Evolutionary conservation across 371 early-diverging fungal genomes (phyloP).

Genomic region (Mortierella sp.): DNA sequence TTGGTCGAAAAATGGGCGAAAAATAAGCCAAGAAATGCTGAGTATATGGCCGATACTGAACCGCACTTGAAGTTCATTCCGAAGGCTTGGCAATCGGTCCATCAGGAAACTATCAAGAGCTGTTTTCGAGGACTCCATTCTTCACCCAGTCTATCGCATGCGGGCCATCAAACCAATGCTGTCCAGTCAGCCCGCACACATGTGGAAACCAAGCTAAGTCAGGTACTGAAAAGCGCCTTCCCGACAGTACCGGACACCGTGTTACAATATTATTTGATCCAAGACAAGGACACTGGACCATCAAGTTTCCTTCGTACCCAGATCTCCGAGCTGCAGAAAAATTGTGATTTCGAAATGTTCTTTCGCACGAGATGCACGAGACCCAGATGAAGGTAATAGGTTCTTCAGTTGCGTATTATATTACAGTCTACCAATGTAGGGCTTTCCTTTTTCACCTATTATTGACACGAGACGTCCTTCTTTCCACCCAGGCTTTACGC

Average conservation of each 20-base stretch:
- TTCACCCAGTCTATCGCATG: no score
- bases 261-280: neutral
- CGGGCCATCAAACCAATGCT: neutral
- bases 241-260: neutral
- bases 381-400: neutral
- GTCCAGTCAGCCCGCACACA: neutral
- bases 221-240: neutral
- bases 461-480: no score
- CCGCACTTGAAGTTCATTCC: neutral
- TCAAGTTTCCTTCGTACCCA: neutral
- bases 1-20: neutral
- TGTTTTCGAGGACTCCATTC: neutral
- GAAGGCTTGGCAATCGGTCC: neutral
- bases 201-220: neutral
- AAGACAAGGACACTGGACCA: conserved; percentile 7
- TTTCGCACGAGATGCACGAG: neutral
- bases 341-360: neutral
- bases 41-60: no score
- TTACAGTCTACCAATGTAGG: no score
- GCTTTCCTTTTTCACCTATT: no score
- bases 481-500: no score
- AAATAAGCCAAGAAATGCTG: neutral
- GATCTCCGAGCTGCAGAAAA: neutral
- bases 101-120: neutral
- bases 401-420: no score